A percentile compares a stretch with the other conserved stretches of the same genome.
phyloP scores from a whole-genome alignment of 2,329 filamentous ascomycete genomes.

The Herpomyces periplanetae region DNA sequence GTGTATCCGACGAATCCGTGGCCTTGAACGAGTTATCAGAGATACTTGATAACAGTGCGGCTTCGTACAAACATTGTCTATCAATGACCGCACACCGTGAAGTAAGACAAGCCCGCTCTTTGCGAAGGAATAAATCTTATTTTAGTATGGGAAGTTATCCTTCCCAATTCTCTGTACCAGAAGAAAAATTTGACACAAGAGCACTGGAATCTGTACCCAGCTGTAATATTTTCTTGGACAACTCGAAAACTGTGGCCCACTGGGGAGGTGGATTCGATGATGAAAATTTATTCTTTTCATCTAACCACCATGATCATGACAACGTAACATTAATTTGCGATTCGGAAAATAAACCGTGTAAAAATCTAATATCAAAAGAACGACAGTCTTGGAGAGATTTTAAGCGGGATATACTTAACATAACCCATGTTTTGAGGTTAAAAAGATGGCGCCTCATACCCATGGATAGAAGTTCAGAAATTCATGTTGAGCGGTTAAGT shows the following conservation, averaged over 20 bases:
- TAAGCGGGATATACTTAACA: constrained; percentile 60
- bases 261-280: constrained; percentile 13
- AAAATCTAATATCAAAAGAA: constrained; percentile 19
- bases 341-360: constrained; percentile 7
- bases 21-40: no score
- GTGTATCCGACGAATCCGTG: no score
- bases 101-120: no score
- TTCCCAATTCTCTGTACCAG: no score
- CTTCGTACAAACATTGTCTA: no score
- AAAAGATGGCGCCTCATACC: constrained; percentile 69
- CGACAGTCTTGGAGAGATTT: constrained; percentile 42
- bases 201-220: no score
- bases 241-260: constrained; percentile 53
- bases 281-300: constrained; percentile 7
- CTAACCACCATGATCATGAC: no score
- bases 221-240: constrained; percentile 53
- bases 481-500: constrained; percentile 35
- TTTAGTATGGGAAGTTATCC: no score
- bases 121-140: no score
- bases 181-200: no score
- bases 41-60: no score
- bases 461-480: constrained; percentile 22
- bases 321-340: constrained; percentile 8
- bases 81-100: no score
- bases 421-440: constrained; percentile 51